Evolutionary conservation across 352 stramenopile species (phyloP), one percentile per base, ranked within the genome.

Genomic region (Halophytophthora polymorphica): DNA sequence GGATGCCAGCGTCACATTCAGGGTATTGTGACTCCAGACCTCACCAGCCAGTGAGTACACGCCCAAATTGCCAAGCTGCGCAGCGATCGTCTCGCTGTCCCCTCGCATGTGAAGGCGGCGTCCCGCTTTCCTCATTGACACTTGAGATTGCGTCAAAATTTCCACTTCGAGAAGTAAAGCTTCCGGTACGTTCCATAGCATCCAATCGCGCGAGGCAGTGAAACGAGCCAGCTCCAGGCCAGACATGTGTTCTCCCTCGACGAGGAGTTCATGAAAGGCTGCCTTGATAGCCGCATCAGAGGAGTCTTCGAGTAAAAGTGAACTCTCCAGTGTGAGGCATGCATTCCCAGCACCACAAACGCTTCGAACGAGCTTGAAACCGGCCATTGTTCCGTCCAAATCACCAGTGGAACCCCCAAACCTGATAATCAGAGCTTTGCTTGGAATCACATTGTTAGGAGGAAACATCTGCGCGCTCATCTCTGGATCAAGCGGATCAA

Each of bases 141-240:
- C 41, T 11, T 33, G 18, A 17, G 12, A 47, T 18, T 19, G 33
- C 21, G 35, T 49, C 25, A 15, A 21, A 21, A 40, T 36, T 10
- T 21, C 11, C 33, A 58, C 15, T 5, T 29, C 37, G n/a, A 54
- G 35, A 21, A 38, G 21, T 17, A 64, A 58, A 29, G 28, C 40
- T 11, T 34, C 18, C 17, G 56, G 49, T n/a, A 54, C 38, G 35
- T 64, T 64, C 56, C 56, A 64, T 36, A 64, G 39, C 31, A 58
- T 33, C 56, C 56, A 64, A n/a, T 48, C 34, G 1, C 50, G 48
- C 36, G 56, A 64, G 10, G 45, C 28, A 46, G 18, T 29, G 44
- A 62, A 53, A 39, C 34, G 44, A 41, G 61, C 50, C 19, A 64
- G 25, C 21, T 57, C 52, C 15, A 53, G 15, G 15, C 46, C 42